Percentiles rank a stretch among this genome's conserved stretches.
These are phyloP conservation scores for Spirogloea muscicola DNA, from an alignment of 139 green algal species.

Conservation along the genomic window DNA sequence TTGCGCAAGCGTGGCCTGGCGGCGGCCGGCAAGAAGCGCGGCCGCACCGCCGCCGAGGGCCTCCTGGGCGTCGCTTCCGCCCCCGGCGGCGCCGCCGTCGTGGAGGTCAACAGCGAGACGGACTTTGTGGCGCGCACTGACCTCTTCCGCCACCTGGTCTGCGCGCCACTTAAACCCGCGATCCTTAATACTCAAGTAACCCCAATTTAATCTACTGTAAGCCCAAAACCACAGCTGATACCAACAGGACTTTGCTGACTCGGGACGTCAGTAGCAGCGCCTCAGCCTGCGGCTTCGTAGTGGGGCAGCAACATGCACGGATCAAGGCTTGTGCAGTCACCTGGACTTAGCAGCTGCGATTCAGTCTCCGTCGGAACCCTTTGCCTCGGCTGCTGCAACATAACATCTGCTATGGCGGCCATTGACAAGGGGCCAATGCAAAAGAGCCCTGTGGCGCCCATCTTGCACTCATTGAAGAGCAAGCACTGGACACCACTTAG, in stretches of 20 bases:
- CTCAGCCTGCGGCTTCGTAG: too few species aligned
- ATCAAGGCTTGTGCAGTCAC: too few species aligned
- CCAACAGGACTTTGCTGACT: neutral
- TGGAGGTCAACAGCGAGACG: conserved; percentile 93
- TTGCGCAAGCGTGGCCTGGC: conserved; percentile 79
- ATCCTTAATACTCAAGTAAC: conserved; percentile 6
- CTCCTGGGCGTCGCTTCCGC: conserved; percentile 73
- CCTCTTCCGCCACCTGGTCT: conserved; percentile 71
- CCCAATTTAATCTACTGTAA: neutral
- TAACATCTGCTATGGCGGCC: too few species aligned
- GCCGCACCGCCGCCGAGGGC: conserved; percentile 73
- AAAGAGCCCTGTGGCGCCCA: too few species aligned
- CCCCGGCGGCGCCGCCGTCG: conserved; percentile 1
- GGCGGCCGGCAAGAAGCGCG: conserved; percentile 81
- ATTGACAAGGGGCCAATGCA: too few species aligned
- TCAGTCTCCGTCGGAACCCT: neutral
- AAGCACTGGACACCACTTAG: too few species aligned
- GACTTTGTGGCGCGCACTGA: conserved; percentile 88
- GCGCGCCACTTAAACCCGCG: too few species aligned
- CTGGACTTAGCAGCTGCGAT: too few species aligned
- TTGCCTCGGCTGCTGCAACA: neutral
- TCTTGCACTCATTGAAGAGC: too few species aligned
- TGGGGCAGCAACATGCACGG: too few species aligned
- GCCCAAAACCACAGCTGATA: neutral
- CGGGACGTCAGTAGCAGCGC: neutral